Base-by-base conservation (phyloP, 305 asterid species). In the Andrographis paniculata region DNA sequence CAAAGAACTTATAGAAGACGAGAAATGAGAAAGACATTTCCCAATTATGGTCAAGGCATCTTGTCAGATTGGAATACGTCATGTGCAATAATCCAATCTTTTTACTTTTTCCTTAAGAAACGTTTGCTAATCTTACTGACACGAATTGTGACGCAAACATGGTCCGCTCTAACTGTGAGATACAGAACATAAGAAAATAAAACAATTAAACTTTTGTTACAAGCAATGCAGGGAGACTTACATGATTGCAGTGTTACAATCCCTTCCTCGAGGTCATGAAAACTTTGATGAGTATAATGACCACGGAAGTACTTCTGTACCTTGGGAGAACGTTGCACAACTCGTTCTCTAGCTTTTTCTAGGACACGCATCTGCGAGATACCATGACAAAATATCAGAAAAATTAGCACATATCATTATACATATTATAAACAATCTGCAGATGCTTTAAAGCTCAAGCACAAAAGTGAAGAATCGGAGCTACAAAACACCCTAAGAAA, bases 171-270 rank as follows among this genome's bases (percentile, higher is more conserved):
- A n/a, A n/a, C n/a, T n/a, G n/a, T n/a, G n/a, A n/a, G n/a, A n/a
- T n/a, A n/a, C n/a, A 24, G 30, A 5, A 14, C 4, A 42, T 2
- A 42, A 18, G 48, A 18, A 42, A 4, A 43, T 17, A 1, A 8
- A 21, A 21, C 22, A 4, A 45, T 3, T 19, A 1, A 45, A 30
- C 19, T 55, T 14, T 39, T 40, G 22, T 19, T 31, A 46, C 37
- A 37, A 45, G 33, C 22, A 38, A 9, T 38, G 14, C 3, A 14
- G 18, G 16, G 24, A 36, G 37, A 24, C 66, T 60, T 68, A 78
- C 87, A 67, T 59, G 87, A 75, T 62, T 78, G 87, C 63, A 78
- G 49, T 61, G 56, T 62, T 59, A 52, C 63, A 40, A 55, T 62
- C 56, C 58, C 76, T 55, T 44, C 51, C 62, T 55, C 60, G 7